A percentile compares a stretch with the other conserved stretches of the same genome.
These are phyloP conservation scores for Trichoderma oligosporum DNA, from an alignment of 2,329 filamentous ascomycete genomes.

Conservation along the genomic window DNA sequence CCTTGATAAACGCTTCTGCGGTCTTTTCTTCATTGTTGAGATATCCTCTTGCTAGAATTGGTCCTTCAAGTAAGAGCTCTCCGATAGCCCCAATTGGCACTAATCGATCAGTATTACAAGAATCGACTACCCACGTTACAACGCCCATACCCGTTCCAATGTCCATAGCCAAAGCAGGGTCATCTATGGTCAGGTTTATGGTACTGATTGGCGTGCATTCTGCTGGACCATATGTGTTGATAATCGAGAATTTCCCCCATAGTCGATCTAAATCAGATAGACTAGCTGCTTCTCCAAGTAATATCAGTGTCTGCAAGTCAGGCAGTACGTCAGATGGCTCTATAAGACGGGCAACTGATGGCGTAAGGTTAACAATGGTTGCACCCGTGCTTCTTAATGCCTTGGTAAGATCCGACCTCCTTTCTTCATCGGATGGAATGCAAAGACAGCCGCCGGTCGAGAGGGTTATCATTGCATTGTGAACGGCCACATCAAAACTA, in stretches of 20 bases:
- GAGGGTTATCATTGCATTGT: constrained; percentile 10
- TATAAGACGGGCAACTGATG: constrained; percentile 4
- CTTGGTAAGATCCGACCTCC: background rate
- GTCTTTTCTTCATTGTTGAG: constrained; percentile 51
- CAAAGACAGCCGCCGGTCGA: constrained; percentile 12
- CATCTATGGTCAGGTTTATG: background rate
- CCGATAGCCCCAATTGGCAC: constrained; percentile 40
- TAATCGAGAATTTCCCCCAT: background rate
- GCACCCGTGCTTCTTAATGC: background rate
- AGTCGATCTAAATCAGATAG: background rate
- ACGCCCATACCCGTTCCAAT: constrained; percentile 12
- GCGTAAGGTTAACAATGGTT: constrained; percentile 2
- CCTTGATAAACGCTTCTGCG: constrained; percentile 45
- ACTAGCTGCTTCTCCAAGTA: constrained; percentile 9
- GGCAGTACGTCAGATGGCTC: constrained; percentile 12
- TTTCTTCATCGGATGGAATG: constrained; percentile 10
- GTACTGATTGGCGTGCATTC: background rate
- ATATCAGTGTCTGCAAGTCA: background rate
- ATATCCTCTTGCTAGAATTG: constrained; percentile 53
- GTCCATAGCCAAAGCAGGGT: background rate
- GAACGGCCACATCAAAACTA: constrained; percentile 19
- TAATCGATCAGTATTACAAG: constrained; percentile 35
- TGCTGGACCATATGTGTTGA: background rate
- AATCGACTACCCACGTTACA: constrained; percentile 39
- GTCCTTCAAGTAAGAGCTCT: constrained; percentile 46